Base-by-base conservation (phyloP, 306 rosid species). In the Morella rubra region DNA sequence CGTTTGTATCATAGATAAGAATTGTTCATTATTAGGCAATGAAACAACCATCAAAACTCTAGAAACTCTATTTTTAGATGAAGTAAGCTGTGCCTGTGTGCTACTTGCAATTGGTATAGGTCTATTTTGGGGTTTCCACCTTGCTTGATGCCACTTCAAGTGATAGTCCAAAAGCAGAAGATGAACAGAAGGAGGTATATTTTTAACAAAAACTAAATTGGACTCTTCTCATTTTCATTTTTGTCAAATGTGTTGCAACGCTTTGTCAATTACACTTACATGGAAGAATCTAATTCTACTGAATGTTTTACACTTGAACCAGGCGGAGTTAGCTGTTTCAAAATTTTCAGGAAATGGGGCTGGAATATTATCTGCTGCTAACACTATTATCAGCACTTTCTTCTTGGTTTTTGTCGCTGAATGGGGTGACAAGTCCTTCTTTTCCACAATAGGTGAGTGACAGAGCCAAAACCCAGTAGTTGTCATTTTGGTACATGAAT, bases 341-440 rank as follows among this genome's bases (percentile, higher is more conserved):
- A 88, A 89, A 52, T 83, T 95, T 84, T 86, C 92, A 69, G 97
- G 96, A 73, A 91, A 95, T 74, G 96, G 99, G 52, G 90, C 96
- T 45, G 97, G 97, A 72, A 85, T 95, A 73, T 40, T 92, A 73
- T 89, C 97, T 51, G 90, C 92, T 73, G 99, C 97, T 53, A 84
- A 85, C 88, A 95, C 99, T 27, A 85, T 79, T 69, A 71, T 82
- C 78, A 92, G 97, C 81, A 88, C 97, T 15, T 95, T 95, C 77
- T 74, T 80, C 67, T 77, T 95, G 78, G 97, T 95, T 79, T 95
- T 95, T 87, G 97, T 95, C 22, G 99, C 99, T 44, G 97, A 95
- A 82, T 95, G 99, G 99, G 99, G 99, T 19, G 97, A 95, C 81
- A 95, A 95, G 75, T 95, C 97, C 61, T 92, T 95, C 86, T 92